Evolutionary conservation across 352 stramenopile species (phyloP), one percentile per base, ranked within the genome.

Genomic region (Phytophthora foliorum): DNA sequence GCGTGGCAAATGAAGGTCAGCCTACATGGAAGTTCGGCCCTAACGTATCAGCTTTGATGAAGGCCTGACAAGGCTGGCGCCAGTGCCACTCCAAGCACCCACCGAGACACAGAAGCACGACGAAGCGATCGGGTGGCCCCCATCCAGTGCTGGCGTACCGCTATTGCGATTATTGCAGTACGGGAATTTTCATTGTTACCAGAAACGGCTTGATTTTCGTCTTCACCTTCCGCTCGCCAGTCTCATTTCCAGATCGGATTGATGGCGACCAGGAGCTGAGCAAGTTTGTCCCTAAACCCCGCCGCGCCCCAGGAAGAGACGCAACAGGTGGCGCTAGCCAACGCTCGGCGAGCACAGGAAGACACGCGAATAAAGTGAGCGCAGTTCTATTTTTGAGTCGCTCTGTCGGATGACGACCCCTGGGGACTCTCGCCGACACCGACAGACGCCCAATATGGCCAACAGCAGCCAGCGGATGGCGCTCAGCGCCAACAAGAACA

Each of bases 401-500:
- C 24, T 19, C 22, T 10, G 32, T 45, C 14, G 39, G 39, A 74
- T 70, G 67, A 62, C 59, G 29, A 69, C 59, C n/a, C n/a, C n/a
- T n/a, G n/a, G n/a, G n/a, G n/a, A n/a, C n/a, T n/a, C n/a, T n/a
- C n/a, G n/a, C n/a, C n/a, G n/a, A 38, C 54, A 34, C 51, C 50
- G 50, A 45, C 41, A 46, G 25, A 67, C 25, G 49, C 8, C 56
- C 38, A 56, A 25, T 4, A 68, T 75, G 44, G 50, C 56, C 27
- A 71, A 25, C 32, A 73, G 45, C 48, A 74, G 61, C 41, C 64
- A 76, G 24, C 55, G 58, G 9, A 57, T 71, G 63, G 63, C 71
- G 24, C 36, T 79, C 2, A 66, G 42, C 36, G 59, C 58, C 46
- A 73, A 72, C 50, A 77, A 70, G 63, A 75, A 76, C 57, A 81